phyloP scores from a whole-genome alignment of 768 basidiomycete genomes.

The Chlorophyllum brunneum region DNA sequence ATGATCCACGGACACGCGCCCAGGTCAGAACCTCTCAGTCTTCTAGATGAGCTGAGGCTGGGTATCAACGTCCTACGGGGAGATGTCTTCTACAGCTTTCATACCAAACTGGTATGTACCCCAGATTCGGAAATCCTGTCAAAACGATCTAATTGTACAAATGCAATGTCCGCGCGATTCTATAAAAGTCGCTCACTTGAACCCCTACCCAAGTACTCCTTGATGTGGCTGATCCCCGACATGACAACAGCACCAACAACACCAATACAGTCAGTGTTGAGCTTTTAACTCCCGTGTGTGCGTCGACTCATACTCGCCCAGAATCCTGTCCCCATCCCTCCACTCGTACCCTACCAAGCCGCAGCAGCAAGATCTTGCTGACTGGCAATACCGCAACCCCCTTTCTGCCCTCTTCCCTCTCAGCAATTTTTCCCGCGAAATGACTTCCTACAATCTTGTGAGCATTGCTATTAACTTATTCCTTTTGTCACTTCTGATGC shows the following conservation, averaged over 20 bases:
- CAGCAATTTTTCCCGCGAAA: background rate
- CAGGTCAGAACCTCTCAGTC: slow-evolving; percentile 3
- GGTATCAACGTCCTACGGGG: slow-evolving; percentile 12
- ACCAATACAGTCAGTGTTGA: slow-evolving; percentile 10
- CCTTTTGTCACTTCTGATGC: background rate
- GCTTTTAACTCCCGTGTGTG: background rate
- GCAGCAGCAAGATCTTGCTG: background rate
- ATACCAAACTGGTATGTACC: slow-evolving; percentile 4
- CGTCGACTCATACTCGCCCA: slow-evolving; percentile 6
- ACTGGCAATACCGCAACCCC: slow-evolving; percentile 6
- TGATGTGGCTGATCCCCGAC: slow-evolving; percentile 16
- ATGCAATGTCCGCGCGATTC: slow-evolving; percentile 9
- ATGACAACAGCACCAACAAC: slow-evolving; percentile 17
- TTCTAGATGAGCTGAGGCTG: slow-evolving; percentile 12
- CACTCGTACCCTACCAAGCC: background rate
- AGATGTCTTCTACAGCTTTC: slow-evolving; percentile 18
- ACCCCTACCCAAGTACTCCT: slow-evolving; percentile 14
- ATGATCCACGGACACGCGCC: slow-evolving; percentile 8
- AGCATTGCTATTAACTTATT: background rate
- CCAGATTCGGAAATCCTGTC: slow-evolving; percentile 6
- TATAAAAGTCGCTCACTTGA: slow-evolving; percentile 12
- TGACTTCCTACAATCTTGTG: slow-evolving; percentile 4
- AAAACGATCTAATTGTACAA: slow-evolving; percentile 8
- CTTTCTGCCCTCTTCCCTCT: slow-evolving; percentile 1
- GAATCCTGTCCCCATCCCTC: background rate